Evolutionary conservation across 768 basidiomycete species (phyloP).

Genomic region (Boletellus ananas): DNA sequence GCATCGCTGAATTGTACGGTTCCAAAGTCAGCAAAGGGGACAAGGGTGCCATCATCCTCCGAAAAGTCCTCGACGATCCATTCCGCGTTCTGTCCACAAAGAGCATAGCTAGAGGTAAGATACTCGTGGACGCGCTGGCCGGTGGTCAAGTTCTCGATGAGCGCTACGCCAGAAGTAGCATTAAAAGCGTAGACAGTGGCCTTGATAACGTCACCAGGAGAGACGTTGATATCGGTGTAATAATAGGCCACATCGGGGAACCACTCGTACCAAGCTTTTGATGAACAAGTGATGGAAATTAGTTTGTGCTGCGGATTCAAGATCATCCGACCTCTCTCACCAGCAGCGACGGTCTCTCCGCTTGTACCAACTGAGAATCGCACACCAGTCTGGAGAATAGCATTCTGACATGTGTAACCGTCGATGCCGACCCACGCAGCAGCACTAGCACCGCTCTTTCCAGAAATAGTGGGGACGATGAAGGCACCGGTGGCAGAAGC

Average conservation of each 20-base stretch:
- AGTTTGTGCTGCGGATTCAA: not conserved
- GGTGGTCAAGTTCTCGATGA: not conserved
- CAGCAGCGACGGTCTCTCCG: not conserved
- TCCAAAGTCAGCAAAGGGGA: not conserved
- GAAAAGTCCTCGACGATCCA: conserved; percentile 1
- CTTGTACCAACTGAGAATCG: not conserved
- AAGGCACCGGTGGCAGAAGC: conserved; percentile 2
- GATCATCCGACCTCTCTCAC: not conserved
- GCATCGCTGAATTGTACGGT: too few relatives aligned
- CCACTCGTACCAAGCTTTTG: conserved; percentile 8
- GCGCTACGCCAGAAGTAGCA: not conserved
- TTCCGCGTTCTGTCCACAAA: not conserved
- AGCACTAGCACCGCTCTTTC: not conserved
- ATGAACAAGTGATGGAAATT: not conserved
- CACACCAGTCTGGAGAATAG: conserved; percentile 4
- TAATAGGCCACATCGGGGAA: not conserved
- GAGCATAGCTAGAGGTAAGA: not conserved
- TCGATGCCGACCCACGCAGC: conserved; percentile 10
- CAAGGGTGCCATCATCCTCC: not conserved
- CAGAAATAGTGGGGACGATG: not conserved
- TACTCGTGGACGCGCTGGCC: not conserved
- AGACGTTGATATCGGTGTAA: not conserved
- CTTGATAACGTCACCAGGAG: not conserved
- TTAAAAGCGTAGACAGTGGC: not conserved
- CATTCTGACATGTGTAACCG: not conserved